phyloP scores from a whole-genome alignment of 202 grass and related monocot genomes.

The Carex arenaria region DNA sequence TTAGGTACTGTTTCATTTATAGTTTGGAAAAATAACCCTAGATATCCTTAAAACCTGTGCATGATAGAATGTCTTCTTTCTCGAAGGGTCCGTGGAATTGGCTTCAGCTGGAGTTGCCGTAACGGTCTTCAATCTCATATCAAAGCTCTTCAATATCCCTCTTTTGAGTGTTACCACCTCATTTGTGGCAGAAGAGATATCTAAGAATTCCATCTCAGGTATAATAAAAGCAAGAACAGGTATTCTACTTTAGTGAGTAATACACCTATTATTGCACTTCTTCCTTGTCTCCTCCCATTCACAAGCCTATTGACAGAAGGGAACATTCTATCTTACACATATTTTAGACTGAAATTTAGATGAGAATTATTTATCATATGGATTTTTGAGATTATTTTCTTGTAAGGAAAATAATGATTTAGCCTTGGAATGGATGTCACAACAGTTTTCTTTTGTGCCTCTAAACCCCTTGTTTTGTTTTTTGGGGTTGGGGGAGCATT shows the following conservation, averaged over 20 bases:
- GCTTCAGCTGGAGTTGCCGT: slow-evolving; percentile 79
- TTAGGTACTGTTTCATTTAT: slow-evolving; percentile 48
- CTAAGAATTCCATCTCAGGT: slow-evolving; percentile 42
- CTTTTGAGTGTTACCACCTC: slow-evolving; percentile 83
- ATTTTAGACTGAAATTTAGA: neutral
- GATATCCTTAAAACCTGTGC: neutral
- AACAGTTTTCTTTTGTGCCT: neutral
- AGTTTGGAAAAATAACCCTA: neutral
- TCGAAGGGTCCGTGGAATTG: slow-evolving; percentile 80
- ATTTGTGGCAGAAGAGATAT: slow-evolving; percentile 91
- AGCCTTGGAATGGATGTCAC: neutral
- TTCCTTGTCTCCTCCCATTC: neutral
- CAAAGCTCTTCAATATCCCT: slow-evolving; percentile 93
- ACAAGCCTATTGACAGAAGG: neutral
- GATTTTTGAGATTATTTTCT: neutral
- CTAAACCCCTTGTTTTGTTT: neutral
- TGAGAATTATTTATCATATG: neutral
- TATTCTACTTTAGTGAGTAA: neutral
- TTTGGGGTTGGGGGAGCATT: neutral
- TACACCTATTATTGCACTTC: neutral
- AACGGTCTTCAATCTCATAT: slow-evolving; percentile 82
- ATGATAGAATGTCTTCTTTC: slow-evolving; percentile 21
- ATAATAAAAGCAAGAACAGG: neutral
- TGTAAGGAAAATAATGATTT: neutral
- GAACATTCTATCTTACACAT: neutral